Percentiles rank a stretch among this genome's conserved stretches.
Evolutionary conservation across 2,329 filamentous ascomycete genomes (phyloP).

Genomic region (Thelonectria blattea): DNA sequence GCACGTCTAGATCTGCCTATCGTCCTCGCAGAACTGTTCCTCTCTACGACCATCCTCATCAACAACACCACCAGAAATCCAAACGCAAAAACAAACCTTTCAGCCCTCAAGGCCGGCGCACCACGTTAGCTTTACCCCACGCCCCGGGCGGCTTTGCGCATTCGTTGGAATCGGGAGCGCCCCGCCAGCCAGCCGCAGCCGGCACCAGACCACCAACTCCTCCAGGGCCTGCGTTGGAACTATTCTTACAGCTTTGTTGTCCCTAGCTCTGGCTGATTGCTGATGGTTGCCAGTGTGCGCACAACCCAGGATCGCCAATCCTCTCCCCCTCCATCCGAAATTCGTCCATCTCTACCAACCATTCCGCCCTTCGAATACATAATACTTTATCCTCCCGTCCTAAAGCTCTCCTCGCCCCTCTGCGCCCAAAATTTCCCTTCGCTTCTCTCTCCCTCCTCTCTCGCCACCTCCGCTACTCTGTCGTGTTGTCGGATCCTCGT

Average conservation of each 20-base stretch:
- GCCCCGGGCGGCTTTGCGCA: neutral
- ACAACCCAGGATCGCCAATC: neutral
- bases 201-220: constrained; percentile 4
- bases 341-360: neutral
- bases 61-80: neutral
- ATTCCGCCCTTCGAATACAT: constrained; percentile 5
- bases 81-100: constrained; percentile 2
- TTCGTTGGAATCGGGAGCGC: constrained; percentile 9
- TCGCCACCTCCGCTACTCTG: neutral
- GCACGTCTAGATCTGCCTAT: neutral
- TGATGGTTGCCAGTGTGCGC: neutral
- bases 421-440: neutral
- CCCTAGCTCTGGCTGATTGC: neutral
- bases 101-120: neutral
- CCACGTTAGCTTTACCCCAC: constrained; percentile 5
- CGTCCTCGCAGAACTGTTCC: neutral
- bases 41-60: neutral
- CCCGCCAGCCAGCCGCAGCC: constrained; percentile 16
- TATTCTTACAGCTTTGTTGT: neutral
- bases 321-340: neutral
- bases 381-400: constrained; percentile 12
- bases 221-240: constrained; percentile 10
- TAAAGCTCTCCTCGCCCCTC: neutral
- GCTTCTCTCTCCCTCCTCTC: neutral
- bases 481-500: constrained; percentile 6